Evolutionary conservation across 2,329 filamentous ascomycete genomes (phyloP).

Genomic region (Colletotrichum sp.): DNA sequence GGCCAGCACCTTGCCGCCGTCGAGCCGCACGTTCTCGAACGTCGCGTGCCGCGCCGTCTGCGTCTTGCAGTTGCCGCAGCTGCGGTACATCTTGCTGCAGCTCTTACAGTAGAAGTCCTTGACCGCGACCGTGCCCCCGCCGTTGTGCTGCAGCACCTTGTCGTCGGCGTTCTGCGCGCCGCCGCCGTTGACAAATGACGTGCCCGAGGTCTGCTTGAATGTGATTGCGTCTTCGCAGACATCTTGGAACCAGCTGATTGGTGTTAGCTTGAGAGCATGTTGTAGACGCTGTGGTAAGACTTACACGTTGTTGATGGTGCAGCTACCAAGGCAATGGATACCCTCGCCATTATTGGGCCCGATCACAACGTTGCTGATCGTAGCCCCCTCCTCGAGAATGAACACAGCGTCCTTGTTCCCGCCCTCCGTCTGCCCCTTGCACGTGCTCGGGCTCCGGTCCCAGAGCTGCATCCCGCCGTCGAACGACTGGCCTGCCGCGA

Average conservation of each 20-base stretch:
- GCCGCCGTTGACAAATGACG: slow-evolving; percentile 39
- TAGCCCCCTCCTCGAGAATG: slow-evolving; percentile 44
- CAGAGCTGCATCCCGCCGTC: slow-evolving; percentile 27
- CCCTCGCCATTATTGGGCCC: slow-evolving; percentile 49
- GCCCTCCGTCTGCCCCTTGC: slow-evolving; percentile 48
- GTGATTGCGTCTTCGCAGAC: slow-evolving; percentile 40
- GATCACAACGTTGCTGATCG: slow-evolving; percentile 49
- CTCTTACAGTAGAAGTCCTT: slow-evolving; percentile 46
- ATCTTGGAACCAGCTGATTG: slow-evolving; percentile 42
- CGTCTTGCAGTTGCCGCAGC: slow-evolving; percentile 52
- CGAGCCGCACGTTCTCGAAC: slow-evolving; percentile 48
- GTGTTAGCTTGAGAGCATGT: not conserved
- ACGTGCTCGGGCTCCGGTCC: slow-evolving; percentile 43
- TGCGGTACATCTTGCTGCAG: slow-evolving; percentile 52
- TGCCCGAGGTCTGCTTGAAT: slow-evolving; percentile 39
- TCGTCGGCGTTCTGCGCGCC: slow-evolving; percentile 16
- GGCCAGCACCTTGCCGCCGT: slow-evolving; percentile 41
- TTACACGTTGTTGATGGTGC: slow-evolving; percentile 36
- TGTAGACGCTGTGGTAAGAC: not conserved
- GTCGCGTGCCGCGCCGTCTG: slow-evolving; percentile 43
- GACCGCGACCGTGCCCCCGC: slow-evolving; percentile 29
- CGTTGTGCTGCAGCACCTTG: slow-evolving; percentile 22
- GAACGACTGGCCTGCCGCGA: slow-evolving; percentile 14
- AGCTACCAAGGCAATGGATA: slow-evolving; percentile 48
- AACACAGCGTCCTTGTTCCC: slow-evolving; percentile 45